These are phyloP conservation scores for Chalaropsis ovoidea DNA, from an alignment of 2,329 filamentous ascomycete genomes.

Conservation along the genomic window DNA sequence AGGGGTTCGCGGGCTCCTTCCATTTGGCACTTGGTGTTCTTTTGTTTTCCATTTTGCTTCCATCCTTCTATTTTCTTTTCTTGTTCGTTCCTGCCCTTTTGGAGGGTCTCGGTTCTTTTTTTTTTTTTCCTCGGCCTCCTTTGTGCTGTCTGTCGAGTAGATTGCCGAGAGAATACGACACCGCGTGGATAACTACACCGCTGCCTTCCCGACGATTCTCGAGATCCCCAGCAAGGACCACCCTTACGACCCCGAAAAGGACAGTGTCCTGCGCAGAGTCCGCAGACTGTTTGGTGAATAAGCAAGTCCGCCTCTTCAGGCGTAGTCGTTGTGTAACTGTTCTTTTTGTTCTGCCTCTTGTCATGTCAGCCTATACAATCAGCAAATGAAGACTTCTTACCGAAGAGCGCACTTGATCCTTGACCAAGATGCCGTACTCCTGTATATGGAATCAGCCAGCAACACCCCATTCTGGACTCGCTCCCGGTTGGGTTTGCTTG, in stretches of 20 bases:
- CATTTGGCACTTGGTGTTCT: neutral
- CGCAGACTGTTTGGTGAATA: slow-evolving; percentile 58
- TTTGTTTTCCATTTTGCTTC: neutral
- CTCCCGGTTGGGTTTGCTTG: no score
- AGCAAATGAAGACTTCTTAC: neutral
- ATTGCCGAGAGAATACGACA: slow-evolving; percentile 89
- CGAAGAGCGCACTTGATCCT: no score
- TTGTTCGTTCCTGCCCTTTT: neutral
- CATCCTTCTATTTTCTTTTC: neutral
- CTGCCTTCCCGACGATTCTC: slow-evolving; percentile 88
- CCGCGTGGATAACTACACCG: slow-evolving; percentile 80
- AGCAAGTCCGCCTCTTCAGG: slow-evolving; percentile 16
- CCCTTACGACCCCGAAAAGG: slow-evolving; percentile 97
- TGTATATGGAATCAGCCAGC: no score
- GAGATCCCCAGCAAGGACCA: slow-evolving; percentile 99
- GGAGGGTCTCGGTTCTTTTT: neutral
- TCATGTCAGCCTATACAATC: slow-evolving; percentile 8
- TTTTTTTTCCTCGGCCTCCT: neutral
- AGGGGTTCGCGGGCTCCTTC: slow-evolving; percentile 5
- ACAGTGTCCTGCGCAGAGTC: slow-evolving; percentile 88
- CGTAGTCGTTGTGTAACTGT: slow-evolving; percentile 1
- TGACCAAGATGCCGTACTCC: no score
- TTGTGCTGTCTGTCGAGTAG: slow-evolving; percentile 38
- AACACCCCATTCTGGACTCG: no score
- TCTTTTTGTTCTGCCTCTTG: neutral